Evolutionary conservation across 2,329 filamentous ascomycete species (phyloP).

Genomic region (Chaetomium strumarium): DNA sequence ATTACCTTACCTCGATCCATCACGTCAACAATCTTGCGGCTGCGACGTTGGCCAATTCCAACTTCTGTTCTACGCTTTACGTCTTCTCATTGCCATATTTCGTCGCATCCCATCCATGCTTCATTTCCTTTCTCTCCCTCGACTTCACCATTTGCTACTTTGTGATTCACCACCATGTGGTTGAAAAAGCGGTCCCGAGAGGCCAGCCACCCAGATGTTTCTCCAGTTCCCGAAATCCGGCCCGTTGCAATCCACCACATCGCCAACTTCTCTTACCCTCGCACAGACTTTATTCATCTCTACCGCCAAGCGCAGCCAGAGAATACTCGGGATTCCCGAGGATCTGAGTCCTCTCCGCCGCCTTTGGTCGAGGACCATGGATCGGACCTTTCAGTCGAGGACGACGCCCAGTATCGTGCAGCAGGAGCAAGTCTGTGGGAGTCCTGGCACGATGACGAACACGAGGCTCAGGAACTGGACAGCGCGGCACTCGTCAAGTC

Average conservation of each 20-base stretch:
- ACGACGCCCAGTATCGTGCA: constrained; percentile 44
- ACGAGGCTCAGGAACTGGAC: constrained; percentile 1
- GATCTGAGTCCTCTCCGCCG: constrained; percentile 42
- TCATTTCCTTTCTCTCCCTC: neutral
- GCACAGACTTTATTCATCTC: constrained; percentile 20
- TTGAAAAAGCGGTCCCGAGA: constrained; percentile 5
- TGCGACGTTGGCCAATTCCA: neutral
- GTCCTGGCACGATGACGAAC: constrained; percentile 34
- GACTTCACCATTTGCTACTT: neutral
- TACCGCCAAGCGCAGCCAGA: constrained; percentile 26
- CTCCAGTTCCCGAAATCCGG: constrained; percentile 8
- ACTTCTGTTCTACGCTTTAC: neutral
- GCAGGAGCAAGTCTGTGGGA: constrained; percentile 46
- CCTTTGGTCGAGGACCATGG: constrained; percentile 48
- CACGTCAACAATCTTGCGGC: neutral
- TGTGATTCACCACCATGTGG: constrained; percentile 5
- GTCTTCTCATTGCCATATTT: neutral
- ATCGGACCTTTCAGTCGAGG: constrained; percentile 45
- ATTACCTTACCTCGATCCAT: too few relatives aligned
- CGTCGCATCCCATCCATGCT: neutral
- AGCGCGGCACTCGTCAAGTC: constrained; percentile 11
- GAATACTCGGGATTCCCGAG: constrained; percentile 37
- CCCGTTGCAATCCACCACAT: constrained; percentile 3
- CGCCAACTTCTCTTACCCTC: constrained; percentile 34
- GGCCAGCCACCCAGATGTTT: constrained; percentile 7